Evolutionary conservation across 495 filamentous ascomycete genomes (phyloP).

Genomic region (Neurospora cerealis): DNA sequence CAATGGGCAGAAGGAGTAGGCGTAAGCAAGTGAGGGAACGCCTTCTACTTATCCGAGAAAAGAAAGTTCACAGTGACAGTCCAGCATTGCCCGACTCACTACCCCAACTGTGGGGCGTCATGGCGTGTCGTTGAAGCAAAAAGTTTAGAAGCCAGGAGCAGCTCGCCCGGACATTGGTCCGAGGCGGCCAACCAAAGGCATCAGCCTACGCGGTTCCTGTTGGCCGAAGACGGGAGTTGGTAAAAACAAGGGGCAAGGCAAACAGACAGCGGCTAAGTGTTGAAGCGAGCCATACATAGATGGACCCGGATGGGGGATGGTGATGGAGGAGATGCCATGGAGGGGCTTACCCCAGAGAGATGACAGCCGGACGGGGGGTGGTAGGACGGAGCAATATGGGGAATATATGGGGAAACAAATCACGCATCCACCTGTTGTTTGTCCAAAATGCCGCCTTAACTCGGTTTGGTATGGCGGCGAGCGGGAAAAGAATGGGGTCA

Average conservation of each 20-base stretch:
- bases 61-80: not conserved
- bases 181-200: conserved; percentile 5
- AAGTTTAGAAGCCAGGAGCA: not conserved
- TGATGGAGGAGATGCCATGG: not conserved
- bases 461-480: conserved; percentile 4
- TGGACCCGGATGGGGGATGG: not conserved
- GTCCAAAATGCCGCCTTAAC: not conserved
- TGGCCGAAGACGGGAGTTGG: not conserved
- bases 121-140: not conserved
- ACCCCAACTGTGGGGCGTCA: not conserved
- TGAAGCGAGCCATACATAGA: conserved; percentile 2
- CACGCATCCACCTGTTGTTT: conserved; percentile 19
- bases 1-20: not conserved
- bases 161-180: conserved; percentile 31
- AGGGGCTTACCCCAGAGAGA: conserved; percentile 3
- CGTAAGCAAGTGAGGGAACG: not conserved
- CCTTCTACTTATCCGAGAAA: not conserved
- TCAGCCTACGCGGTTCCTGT: not conserved
- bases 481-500: conserved; percentile 1
- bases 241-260: not conserved
- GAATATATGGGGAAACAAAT: conserved; percentile 25
- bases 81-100: not conserved
- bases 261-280: not conserved
- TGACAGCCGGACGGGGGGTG: conserved; percentile 1
- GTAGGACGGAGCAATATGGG: conserved; percentile 28